Evolutionary conservation across 2,329 filamentous ascomycete species (phyloP).

Genomic region (Fusarium drepaniforme): DNA sequence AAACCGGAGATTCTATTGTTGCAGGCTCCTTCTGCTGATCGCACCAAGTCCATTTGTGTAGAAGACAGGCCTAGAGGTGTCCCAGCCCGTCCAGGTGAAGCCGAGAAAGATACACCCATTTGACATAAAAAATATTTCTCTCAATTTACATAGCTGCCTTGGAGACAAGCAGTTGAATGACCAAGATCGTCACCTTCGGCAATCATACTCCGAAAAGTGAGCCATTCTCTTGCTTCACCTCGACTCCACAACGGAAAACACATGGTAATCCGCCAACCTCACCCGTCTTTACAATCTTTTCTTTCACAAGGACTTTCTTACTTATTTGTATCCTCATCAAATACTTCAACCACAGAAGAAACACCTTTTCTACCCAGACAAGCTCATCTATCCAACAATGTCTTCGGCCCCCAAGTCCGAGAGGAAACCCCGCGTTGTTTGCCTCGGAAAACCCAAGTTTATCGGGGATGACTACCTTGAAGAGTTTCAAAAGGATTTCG

Average conservation of each 20-base stretch:
- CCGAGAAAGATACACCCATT: neutral
- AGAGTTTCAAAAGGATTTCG: constrained; percentile 53
- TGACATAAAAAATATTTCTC: neutral
- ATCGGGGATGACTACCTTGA: constrained; percentile 54
- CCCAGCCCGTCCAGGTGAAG: neutral
- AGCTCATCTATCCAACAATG: neutral
- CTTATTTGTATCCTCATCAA: neutral
- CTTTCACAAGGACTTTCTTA: neutral
- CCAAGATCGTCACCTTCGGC: neutral
- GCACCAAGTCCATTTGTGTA: neutral
- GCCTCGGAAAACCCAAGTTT: constrained; percentile 55
- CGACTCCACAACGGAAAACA: constrained; percentile 1
- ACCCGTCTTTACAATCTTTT: neutral
- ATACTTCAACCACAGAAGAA: neutral
- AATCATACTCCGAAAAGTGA: neutral
- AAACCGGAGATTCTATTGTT: neutral
- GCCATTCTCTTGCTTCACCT: neutral
- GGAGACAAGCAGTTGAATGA: neutral
- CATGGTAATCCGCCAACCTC: neutral
- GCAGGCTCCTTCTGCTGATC: neutral
- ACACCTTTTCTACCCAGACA: neutral
- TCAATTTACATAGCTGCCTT: neutral
- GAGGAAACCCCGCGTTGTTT: constrained; percentile 55
- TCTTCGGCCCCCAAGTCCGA: neutral
- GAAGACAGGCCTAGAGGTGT: neutral